Percentiles rank a stretch among this genome's conserved stretches.
phyloP scores from a whole-genome alignment of 2,329 filamentous ascomycete species.

The Dothidotthia symphoricarpi region DNA sequence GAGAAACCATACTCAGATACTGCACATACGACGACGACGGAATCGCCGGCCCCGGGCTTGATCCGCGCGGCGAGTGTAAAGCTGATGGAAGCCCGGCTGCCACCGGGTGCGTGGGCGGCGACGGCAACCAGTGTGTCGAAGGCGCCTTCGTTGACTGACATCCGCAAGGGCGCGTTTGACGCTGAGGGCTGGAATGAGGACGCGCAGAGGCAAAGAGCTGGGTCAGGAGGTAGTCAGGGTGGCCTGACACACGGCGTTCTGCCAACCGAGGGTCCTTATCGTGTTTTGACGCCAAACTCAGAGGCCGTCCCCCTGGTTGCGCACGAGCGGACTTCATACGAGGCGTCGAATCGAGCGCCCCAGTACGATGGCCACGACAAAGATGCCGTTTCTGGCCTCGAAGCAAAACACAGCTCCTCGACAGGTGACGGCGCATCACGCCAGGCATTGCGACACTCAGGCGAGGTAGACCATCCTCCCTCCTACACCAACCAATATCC shows the following conservation, averaged over 20 bases:
- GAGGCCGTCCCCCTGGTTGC: slow-evolving; percentile 34
- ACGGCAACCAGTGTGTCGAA: slow-evolving; percentile 43
- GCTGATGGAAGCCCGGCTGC: slow-evolving; percentile 40
- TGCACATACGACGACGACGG: slow-evolving; percentile 32
- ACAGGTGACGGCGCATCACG: slow-evolving; percentile 10
- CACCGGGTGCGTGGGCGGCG: slow-evolving; percentile 48
- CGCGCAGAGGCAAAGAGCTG: slow-evolving; percentile 25
- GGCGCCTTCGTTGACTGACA: slow-evolving; percentile 46
- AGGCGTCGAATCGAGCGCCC: slow-evolving; percentile 4
- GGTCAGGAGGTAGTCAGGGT: slow-evolving; percentile 25
- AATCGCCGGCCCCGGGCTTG: slow-evolving; percentile 32
- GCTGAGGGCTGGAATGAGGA: slow-evolving; percentile 36
- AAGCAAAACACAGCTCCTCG: slow-evolving; percentile 20
- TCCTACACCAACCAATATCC: background rate
- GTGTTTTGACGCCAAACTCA: slow-evolving; percentile 10
- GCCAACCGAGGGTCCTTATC: slow-evolving; percentile 14
- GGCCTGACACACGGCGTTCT: slow-evolving; percentile 13
- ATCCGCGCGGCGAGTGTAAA: slow-evolving; percentile 40
- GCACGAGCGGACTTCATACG: slow-evolving; percentile 21
- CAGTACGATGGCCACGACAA: slow-evolving; percentile 11
- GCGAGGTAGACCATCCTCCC: slow-evolving; percentile 15
- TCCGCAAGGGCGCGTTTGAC: slow-evolving; percentile 40
- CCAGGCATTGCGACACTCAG: slow-evolving; percentile 13
- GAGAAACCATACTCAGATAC: slow-evolving; percentile 12
- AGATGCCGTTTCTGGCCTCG: slow-evolving; percentile 4